Conservation (phyloP, 352 stramenopile genomes). For the Phytophthora nicotianae region DNA sequence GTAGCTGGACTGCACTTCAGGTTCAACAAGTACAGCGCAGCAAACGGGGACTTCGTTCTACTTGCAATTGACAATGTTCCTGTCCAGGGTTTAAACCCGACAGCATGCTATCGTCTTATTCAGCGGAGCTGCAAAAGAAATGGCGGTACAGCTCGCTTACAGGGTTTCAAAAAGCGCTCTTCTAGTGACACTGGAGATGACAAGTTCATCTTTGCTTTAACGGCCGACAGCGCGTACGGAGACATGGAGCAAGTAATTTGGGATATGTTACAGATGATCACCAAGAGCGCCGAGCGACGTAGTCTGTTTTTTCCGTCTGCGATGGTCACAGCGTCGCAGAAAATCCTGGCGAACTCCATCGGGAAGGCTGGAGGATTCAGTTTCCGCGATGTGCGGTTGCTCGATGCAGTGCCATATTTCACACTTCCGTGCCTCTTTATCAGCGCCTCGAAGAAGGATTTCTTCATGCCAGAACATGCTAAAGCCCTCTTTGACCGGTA, state of each 20-base stretch:
- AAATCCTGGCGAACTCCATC: conserved; percentile 72
- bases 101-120: conserved; percentile 49
- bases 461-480: conserved; percentile 69
- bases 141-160: conserved; percentile 22
- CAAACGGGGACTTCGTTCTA: conserved; percentile 71
- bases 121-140: conserved; percentile 24
- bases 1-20: conserved; percentile 54
- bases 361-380: conserved; percentile 64
- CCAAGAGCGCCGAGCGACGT: conserved; percentile 70
- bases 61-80: conserved; percentile 57
- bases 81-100: conserved; percentile 47
- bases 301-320: conserved; percentile 62
- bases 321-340: conserved; percentile 72
- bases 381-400: conserved; percentile 55
- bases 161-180: conserved; percentile 34
- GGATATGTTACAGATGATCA: conserved; percentile 78
- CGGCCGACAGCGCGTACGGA: conserved; percentile 67
- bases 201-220: conserved; percentile 68
- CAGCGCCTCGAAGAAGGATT: conserved; percentile 73
- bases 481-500: conserved; percentile 59
- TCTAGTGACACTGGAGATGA: conserved; percentile 24
- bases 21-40: conserved; percentile 57
- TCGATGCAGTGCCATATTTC: conserved; percentile 50
- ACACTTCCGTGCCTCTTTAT: conserved; percentile 68
- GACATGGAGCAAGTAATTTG: conserved; percentile 80